Evolutionary conservation across 2,329 filamentous ascomycete species (phyloP).

Genomic region (Davidsoniella virescens): DNA sequence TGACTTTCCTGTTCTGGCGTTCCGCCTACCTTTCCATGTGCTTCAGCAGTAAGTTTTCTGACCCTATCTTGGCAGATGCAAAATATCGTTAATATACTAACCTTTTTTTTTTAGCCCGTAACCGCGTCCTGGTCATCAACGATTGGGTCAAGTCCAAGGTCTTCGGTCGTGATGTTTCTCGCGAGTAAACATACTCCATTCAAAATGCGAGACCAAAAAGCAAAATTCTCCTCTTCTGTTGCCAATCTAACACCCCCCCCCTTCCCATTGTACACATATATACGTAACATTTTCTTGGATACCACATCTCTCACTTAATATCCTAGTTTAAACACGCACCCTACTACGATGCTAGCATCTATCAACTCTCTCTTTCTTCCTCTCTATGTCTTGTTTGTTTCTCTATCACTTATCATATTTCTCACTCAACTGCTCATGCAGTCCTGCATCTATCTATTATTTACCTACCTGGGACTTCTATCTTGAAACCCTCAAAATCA

Average conservation of each 20-base stretch:
- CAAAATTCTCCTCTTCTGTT: neutral
- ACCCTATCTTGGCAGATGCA: neutral
- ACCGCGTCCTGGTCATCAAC: slow-evolving; percentile 78
- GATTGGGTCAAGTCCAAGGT: slow-evolving; percentile 97
- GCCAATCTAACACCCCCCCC: neutral
- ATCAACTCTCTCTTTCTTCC: too few species aligned
- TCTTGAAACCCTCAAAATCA: too few species aligned
- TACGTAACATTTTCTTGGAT: too few species aligned
- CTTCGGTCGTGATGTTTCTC: slow-evolving; percentile 87
- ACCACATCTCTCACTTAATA: too few species aligned
- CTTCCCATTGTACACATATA: neutral
- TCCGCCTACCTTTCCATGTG: slow-evolving; percentile 98
- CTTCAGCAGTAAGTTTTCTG: slow-evolving; percentile 74
- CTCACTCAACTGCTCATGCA: too few species aligned
- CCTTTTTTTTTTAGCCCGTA: slow-evolving; percentile 47
- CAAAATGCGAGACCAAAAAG: neutral
- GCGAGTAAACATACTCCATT: slow-evolving; percentile 40
- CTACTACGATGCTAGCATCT: too few species aligned
- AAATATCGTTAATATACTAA: slow-evolving; percentile 13
- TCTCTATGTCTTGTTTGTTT: too few species aligned
- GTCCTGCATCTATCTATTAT: too few species aligned
- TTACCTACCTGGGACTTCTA: too few species aligned
- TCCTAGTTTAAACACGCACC: too few species aligned
- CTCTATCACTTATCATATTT: too few species aligned
- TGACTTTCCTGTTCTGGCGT: slow-evolving; percentile 98